Percentiles rank a stretch among this genome's conserved stretches.
Evolutionary conservation across 495 filamentous ascomycete species (phyloP).

Genomic region (Hyaloscypha hepaticicola): DNA sequence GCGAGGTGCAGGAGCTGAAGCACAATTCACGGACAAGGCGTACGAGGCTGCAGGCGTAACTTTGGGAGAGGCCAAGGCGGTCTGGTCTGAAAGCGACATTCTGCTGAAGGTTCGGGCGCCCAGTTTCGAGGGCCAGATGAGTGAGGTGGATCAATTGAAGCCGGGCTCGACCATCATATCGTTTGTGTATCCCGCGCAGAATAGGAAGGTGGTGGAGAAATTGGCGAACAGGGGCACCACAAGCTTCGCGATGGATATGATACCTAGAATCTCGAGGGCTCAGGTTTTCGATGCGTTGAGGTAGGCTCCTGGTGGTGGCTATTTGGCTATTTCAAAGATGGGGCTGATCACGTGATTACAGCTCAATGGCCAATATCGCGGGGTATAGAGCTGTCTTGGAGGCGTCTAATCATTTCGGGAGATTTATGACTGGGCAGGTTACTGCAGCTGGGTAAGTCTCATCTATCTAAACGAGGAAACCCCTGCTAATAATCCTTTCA

Average conservation of each 20-base stretch:
- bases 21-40: slow-evolving; percentile 68
- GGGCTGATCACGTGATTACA: slow-evolving; percentile 22
- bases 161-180: slow-evolving; percentile 69
- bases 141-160: slow-evolving; percentile 59
- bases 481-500: slow-evolving; percentile 22
- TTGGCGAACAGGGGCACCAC: slow-evolving; percentile 63
- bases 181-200: slow-evolving; percentile 73
- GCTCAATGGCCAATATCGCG: slow-evolving; percentile 85
- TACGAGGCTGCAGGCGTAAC: slow-evolving; percentile 73
- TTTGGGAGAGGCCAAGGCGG: slow-evolving; percentile 55
- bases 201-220: slow-evolving; percentile 64
- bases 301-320: slow-evolving; percentile 23
- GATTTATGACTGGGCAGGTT: slow-evolving; percentile 79
- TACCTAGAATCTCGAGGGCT: slow-evolving; percentile 78
- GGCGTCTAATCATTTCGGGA: slow-evolving; percentile 78
- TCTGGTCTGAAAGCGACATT: slow-evolving; percentile 72
- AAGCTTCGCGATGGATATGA: slow-evolving; percentile 80
- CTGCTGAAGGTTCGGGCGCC: slow-evolving; percentile 77
- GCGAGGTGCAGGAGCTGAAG: slow-evolving; percentile 68
- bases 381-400: slow-evolving; percentile 84
- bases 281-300: slow-evolving; percentile 77
- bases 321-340: slow-evolving; percentile 4
- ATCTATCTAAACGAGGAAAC: slow-evolving; percentile 18
- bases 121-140: slow-evolving; percentile 42
- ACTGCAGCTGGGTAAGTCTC: slow-evolving; percentile 65